Conservation (phyloP, 495 filamentous ascomycete species). For the Amniculicola lignicola region DNA sequence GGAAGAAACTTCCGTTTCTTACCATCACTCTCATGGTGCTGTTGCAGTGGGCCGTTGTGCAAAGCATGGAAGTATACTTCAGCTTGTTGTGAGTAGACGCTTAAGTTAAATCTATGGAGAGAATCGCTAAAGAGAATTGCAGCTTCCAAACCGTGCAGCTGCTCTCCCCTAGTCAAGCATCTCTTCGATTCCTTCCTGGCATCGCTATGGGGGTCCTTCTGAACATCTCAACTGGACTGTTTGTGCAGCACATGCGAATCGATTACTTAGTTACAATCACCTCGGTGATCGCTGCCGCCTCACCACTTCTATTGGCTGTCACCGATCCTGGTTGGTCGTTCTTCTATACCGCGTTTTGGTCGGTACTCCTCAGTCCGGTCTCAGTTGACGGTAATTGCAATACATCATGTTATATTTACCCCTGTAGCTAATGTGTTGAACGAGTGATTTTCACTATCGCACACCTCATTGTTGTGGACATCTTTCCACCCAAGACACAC, state of each 20-base stretch:
- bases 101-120: too few relatives aligned
- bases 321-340: constrained; percentile 33
- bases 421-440: too few relatives aligned
- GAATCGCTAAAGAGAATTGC: too few relatives aligned
- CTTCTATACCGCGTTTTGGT: constrained; percentile 36
- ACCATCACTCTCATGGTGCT: constrained; percentile 52
- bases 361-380: constrained; percentile 27
- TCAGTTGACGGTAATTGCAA: too few relatives aligned
- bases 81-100: constrained; percentile 42
- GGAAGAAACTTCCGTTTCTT: constrained; percentile 51
- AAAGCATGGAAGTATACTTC: constrained; percentile 50
- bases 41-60: constrained; percentile 49
- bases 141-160: constrained; percentile 33
- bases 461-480: constrained; percentile 32
- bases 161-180: constrained; percentile 15
- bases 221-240: constrained; percentile 29
- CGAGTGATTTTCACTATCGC: constrained; percentile 35
- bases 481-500: constrained; percentile 34
- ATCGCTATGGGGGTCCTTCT: constrained; percentile 18
- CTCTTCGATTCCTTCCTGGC: constrained; percentile 32
- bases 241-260: constrained; percentile 28
- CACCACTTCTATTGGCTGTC: constrained; percentile 36
- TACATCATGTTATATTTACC: too few relatives aligned
- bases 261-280: constrained; percentile 22
- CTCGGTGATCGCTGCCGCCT: constrained; percentile 9